These are phyloP conservation scores for Tolypocladium pustulatum DNA, from an alignment of 2,329 filamentous ascomycete genomes.

Conservation along the genomic window DNA sequence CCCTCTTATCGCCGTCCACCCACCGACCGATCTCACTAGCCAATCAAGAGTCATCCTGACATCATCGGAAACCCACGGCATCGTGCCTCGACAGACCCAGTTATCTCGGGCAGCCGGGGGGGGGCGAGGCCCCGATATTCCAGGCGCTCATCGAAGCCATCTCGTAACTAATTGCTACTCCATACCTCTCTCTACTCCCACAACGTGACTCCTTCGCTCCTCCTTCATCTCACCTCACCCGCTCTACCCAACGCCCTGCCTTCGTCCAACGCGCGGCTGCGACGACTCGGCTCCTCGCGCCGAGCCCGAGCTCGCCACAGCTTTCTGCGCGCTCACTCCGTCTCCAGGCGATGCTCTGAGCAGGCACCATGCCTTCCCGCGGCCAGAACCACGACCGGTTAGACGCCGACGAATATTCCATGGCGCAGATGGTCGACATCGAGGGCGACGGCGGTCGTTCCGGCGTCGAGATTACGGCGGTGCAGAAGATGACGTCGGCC, in stretches of 20 bases:
- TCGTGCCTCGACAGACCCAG: not conserved
- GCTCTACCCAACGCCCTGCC: not conserved
- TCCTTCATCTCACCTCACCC: not conserved
- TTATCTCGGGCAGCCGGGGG: slow-evolving; percentile 3
- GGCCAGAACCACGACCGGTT: slow-evolving; percentile 18
- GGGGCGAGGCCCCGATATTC: slow-evolving; percentile 3
- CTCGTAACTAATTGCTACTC: slow-evolving; percentile 1
- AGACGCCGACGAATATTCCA: slow-evolving; percentile 16
- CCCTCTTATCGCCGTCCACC: not conserved
- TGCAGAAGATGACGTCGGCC: slow-evolving; percentile 92
- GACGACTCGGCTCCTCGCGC: slow-evolving; percentile 1
- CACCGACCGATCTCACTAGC: not conserved
- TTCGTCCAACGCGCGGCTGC: not conserved
- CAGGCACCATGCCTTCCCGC: slow-evolving; percentile 6
- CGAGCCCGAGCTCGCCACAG: not conserved
- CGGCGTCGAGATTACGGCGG: slow-evolving; percentile 60
- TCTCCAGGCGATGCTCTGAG: not conserved
- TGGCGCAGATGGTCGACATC: slow-evolving; percentile 15
- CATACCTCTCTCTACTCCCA: not conserved
- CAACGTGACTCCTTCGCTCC: not conserved
- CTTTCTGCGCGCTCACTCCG: not conserved
- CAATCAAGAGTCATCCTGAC: slow-evolving; percentile 4
- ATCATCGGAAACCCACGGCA: slow-evolving; percentile 5
- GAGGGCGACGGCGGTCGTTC: slow-evolving; percentile 16
- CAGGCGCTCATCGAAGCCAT: slow-evolving; percentile 1